Evolutionary conservation across 1,284 basidiomycete genomes (phyloP).

Genomic region (Cystobasidium pallidum): DNA sequence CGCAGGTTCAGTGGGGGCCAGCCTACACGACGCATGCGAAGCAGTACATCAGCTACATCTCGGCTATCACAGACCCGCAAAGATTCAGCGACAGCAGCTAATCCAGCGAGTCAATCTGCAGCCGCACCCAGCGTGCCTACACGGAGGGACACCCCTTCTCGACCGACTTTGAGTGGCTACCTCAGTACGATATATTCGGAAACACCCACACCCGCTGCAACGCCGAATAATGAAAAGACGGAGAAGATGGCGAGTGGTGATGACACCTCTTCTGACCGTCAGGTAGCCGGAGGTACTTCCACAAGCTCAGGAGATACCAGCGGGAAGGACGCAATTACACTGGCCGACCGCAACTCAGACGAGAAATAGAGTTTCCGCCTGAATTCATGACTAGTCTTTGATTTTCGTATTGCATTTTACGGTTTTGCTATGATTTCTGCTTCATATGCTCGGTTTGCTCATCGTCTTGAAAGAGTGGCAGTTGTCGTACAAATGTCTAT

Average conservation of each 20-base stretch:
- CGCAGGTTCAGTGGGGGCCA: not conserved
- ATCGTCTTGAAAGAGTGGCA: not conserved
- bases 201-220: slow-evolving; percentile 17
- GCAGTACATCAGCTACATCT: not conserved
- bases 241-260: not conserved
- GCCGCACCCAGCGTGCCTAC: not conserved
- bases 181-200: slow-evolving; percentile 37
- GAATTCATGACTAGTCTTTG: not conserved
- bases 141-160: not conserved
- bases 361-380: not conserved
- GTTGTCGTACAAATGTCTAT: no score
- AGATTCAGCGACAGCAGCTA: not conserved
- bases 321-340: slow-evolving; percentile 6
- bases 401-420: not conserved
- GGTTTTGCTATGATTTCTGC: not conserved
- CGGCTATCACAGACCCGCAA: not conserved
- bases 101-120: slow-evolving; percentile 1
- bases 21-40: slow-evolving; percentile 11
- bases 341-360: slow-evolving; percentile 1
- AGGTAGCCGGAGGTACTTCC: not conserved
- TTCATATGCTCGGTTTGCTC: not conserved
- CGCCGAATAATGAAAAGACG: slow-evolving; percentile 3
- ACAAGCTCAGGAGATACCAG: slow-evolving; percentile 7
- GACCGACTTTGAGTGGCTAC: slow-evolving; percentile 27
- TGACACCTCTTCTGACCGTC: not conserved